phyloP scores from a whole-genome alignment of 129 eudicot genomes.

The Helianthus tuberosus region DNA sequence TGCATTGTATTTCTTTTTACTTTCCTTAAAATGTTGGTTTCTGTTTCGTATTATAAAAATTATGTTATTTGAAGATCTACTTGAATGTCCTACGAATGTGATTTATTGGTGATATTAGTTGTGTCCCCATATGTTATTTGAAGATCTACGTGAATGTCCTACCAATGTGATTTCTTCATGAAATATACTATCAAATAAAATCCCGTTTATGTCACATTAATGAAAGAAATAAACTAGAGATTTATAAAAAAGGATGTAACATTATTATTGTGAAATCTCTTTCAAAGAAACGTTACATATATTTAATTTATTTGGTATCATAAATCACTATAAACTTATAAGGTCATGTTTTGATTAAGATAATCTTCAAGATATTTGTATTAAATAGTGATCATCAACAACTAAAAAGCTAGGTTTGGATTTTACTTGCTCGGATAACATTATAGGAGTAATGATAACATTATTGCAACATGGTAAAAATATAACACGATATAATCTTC shows the following conservation, averaged over 20 bases:
- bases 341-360: neutral
- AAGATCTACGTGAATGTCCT: neutral
- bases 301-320: conserved; percentile 7
- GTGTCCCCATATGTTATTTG: too few relatives aligned
- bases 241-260: conserved; percentile 5
- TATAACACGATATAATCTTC: too few relatives aligned
- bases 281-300: neutral
- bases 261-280: conserved; percentile 3
- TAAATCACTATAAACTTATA: conserved; percentile 9
- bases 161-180: neutral
- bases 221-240: conserved; percentile 10
- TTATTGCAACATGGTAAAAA: too few relatives aligned
- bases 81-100: too few relatives aligned
- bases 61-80: neutral
- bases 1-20: conserved; percentile 3
- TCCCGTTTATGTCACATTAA: neutral
- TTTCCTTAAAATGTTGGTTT: conserved; percentile 1
- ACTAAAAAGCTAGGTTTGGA: neutral
- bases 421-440: too few relatives aligned
- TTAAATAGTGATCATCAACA: conserved; percentile 10
- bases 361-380: conserved; percentile 9
- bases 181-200: neutral
- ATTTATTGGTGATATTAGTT: too few relatives aligned
- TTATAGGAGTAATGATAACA: too few relatives aligned
- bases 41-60: neutral